Base-by-base conservation (phyloP, 176 grass and related monocot species). In the Hyparrhenia diplandra region DNA sequence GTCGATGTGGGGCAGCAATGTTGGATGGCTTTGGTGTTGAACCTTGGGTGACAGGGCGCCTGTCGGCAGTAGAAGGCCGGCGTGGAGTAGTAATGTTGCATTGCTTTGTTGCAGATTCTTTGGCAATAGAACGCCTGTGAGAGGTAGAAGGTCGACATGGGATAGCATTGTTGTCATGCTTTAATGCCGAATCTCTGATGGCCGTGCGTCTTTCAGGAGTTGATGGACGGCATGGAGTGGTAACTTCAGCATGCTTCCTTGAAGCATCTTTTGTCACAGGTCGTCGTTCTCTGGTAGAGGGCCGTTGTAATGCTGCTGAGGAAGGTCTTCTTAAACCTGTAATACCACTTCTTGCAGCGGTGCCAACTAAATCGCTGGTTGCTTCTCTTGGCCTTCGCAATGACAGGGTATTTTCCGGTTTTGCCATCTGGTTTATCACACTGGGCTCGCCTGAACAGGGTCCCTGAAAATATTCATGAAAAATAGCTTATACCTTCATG, bases 401-500 rank as follows among this genome's bases (percentile, higher is more conserved):
- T 66, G 85, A 80, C 17, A 46, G 80, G 82, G 91, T 29, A 41
- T 67, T 80, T 49, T 89, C 84, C 49, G 68, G 54, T 81, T 82
- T 93, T 13, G 60, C 46, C 76, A 82, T 87, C 79, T 78, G 87
- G 64, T 80, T 90, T 24, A 68, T 78, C 21, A 46, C 51, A 67
- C 60, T 65, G 5, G 77, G 35, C 36, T 82, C 72, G 36, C 60
- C 58, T 39, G 69, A 71, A 31, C 16, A 57, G 73, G 39, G 18
- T n/a, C 66, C 89, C 89, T 94, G 85, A 85, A 87, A 88, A 77
- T 79, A 80, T 88, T 49, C 67, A 75, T 69, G 35, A 82, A 65
- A 75, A 68, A 36, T 70, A 57, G 0, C 40, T 36, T 87, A 72
- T 80, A 77, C 1, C 27, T 66, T 91, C 41, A 84, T 64, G 31